Conservation (phyloP, 805 yeast species). For the Zygotorulaspora sp. region DNA sequence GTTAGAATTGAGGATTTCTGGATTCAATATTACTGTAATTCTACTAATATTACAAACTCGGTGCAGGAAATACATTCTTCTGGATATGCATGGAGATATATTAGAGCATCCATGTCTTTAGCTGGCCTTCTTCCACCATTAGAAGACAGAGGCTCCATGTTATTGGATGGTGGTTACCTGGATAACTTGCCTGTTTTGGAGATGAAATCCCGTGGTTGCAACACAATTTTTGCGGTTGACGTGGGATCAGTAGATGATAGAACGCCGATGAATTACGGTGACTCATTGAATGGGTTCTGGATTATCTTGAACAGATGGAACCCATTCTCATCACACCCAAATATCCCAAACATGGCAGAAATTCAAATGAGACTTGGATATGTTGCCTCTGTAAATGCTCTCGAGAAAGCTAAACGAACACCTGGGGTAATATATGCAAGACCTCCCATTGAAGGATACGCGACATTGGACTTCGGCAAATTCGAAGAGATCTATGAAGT, state of each 20-base stretch:
- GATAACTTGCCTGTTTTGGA: conserved; percentile 90
- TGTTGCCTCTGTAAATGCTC: conserved; percentile 90
- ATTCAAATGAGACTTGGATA: conserved; percentile 90
- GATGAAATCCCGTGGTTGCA: conserved; percentile 87
- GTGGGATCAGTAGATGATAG: conserved; percentile 94
- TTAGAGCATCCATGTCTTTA: conserved; percentile 92
- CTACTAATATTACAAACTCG: conserved; percentile 92
- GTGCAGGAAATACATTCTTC: conserved; percentile 89
- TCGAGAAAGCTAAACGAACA: conserved; percentile 78
- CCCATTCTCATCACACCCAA: conserved; percentile 81
- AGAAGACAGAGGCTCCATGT: conserved; percentile 85
- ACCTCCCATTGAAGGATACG: conserved; percentile 91
- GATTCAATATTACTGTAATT: conserved; percentile 82
- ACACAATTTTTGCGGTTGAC: conserved; percentile 83
- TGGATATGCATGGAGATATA: conserved; percentile 94
- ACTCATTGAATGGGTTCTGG: conserved; percentile 89
- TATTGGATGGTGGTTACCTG: conserved; percentile 92
- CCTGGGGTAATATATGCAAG: conserved; percentile 84
- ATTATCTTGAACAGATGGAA: conserved; percentile 82
- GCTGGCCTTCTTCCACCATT: conserved; percentile 88
- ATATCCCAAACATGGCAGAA: conserved; percentile 91
- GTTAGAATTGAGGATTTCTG: conserved; percentile 93
- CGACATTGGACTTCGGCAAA: conserved; percentile 86
- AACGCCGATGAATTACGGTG: conserved; percentile 87
- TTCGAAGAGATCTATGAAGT: conserved; percentile 85